Base-by-base conservation (phyloP, 345 rosid genomes). In the Erysimum cheiranthoides region DNA sequence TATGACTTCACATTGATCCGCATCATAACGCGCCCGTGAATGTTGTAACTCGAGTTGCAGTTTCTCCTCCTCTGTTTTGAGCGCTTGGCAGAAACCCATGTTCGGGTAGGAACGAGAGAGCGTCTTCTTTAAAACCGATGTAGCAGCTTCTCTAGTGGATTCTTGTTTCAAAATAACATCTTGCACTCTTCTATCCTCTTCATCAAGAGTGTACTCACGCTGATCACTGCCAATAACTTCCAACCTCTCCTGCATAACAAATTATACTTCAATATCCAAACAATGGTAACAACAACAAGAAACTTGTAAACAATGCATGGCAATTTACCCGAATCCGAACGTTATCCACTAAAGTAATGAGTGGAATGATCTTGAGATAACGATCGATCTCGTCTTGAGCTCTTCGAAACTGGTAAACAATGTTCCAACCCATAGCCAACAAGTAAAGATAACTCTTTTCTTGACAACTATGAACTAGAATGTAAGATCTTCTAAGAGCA, bases 361-460 rank as follows among this genome's bases (percentile, higher is more conserved):
- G 95, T 31, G 98, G 98, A 18, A 94, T 83, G 51, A 92, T 88
- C 84, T 89, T 85, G 85, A 94, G 85, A 76, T 89, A 94, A 14
- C 87, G 89, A 70, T 94, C 98, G 31, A 94, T 92, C 87, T 94
- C 97, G 72, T 79, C 78, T 70, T 92, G 98, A 13, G 96, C 95
- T 82, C 83, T 90, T n/a, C 96, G 76, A 77, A 94, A 94, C 80
- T 94, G 98, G 43, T 92, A 90, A 27, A 94, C 98, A 32, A 94
- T 92, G 88, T 89, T 94, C 98, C 97, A 94, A 0, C 97, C 97
- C 98, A 92, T 92, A 14, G 97, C 98, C 61, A 94, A 84, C 85
- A 94, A 81, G 77, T 94, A 94, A 14, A 94, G 89, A 78, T 86
- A 94, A 67, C 98, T 94, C 71, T 86, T 73, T 51, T 94, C 98